Evolutionary conservation across 2,329 filamentous ascomycete genomes (phyloP).

Genomic region (Drechmeria coniospora): DNA sequence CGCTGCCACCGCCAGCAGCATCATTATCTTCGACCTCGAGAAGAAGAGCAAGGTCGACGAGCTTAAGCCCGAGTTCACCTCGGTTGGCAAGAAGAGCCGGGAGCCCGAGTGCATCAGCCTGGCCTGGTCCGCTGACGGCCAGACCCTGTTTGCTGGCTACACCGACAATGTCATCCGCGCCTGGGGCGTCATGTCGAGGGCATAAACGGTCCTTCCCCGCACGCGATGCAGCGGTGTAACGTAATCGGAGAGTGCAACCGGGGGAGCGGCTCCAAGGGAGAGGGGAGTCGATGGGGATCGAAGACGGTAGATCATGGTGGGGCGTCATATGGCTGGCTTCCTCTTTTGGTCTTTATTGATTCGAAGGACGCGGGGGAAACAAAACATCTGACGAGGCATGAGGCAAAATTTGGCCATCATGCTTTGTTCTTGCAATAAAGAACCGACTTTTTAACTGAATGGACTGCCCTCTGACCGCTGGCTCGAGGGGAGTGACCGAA

Average conservation of each 20-base stretch:
- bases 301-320: conserved; percentile 26
- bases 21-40: conserved; percentile 99
- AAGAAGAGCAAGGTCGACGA: conserved; percentile 99
- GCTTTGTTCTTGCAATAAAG: conserved; percentile 24
- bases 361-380: conserved; percentile 20
- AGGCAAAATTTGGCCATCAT: conserved; percentile 21
- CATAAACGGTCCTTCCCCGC: conserved; percentile 34
- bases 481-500: too few relatives aligned
- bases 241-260: conserved; percentile 3
- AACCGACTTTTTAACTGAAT: conserved; percentile 19
- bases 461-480: too few relatives aligned
- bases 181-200: conserved; percentile 94
- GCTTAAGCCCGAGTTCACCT: conserved; percentile 97
- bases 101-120: conserved; percentile 96
- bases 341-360: conserved; percentile 29
- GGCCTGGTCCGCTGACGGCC: conserved; percentile 95
- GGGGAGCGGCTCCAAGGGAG: background rate
- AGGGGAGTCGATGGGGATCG: conserved; percentile 1
- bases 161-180: conserved; percentile 98
- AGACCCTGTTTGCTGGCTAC: conserved; percentile 99
- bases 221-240: conserved; percentile 3
- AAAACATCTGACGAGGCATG: conserved; percentile 20
- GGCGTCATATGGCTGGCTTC: conserved; percentile 31
- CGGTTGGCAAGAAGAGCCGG: conserved; percentile 96
- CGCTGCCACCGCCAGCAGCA: conserved; percentile 90